A percentile compares a stretch with the other conserved stretches of the same genome.
Evolutionary conservation across 148 eudicot species (phyloP).

Genomic region (Camellia granthamiana): DNA sequence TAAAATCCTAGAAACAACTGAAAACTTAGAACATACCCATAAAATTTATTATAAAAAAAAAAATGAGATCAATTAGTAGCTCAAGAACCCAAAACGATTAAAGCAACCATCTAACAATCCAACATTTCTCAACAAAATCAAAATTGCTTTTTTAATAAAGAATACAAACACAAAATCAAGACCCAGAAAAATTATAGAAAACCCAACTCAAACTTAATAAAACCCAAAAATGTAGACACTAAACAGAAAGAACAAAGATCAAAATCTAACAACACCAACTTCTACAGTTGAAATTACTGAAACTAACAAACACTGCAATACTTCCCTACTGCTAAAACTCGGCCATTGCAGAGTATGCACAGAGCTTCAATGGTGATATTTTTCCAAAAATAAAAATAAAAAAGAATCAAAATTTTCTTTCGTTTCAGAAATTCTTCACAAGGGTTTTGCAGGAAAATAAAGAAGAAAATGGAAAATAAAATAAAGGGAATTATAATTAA

Average conservation of each 20-base stretch:
- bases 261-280: constrained; percentile 8
- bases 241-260: constrained; percentile 22
- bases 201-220: neutral
- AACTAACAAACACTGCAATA: constrained; percentile 11
- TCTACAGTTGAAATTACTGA: constrained; percentile 12
- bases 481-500: constrained; percentile 41
- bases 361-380: constrained; percentile 25
- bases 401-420: constrained; percentile 20
- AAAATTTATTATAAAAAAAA: neutral
- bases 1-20: constrained; percentile 28
- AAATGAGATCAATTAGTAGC: neutral
- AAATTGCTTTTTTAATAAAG: too few relatives aligned
- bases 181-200: constrained; percentile 9
- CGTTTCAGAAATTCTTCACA: constrained; percentile 34
- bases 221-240: neutral
- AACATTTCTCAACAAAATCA: too few relatives aligned
- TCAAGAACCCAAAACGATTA: neutral
- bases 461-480: constrained; percentile 34
- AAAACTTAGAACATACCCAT: constrained; percentile 19
- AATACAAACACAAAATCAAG: too few relatives aligned
- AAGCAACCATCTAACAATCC: too few relatives aligned
- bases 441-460: constrained; percentile 63
- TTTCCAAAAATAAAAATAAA: constrained; percentile 23
- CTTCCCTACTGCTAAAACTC: constrained; percentile 17
- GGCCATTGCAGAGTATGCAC: constrained; percentile 30